Conservation (phyloP, 495 filamentous ascomycete species). For the Ascodesmis nigricans region DNA sequence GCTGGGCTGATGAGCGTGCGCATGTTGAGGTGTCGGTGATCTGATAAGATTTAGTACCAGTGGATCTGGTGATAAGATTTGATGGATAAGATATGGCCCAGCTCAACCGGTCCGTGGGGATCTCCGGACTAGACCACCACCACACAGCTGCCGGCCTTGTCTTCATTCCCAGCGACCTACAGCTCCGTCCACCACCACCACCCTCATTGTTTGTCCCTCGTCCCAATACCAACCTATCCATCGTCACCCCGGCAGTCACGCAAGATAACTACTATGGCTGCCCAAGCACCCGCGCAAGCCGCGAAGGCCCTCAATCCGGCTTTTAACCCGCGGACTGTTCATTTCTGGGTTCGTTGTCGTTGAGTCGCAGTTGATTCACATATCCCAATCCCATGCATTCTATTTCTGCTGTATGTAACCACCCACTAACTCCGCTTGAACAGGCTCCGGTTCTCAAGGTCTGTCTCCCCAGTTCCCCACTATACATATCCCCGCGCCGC, state of each 20-base stretch:
- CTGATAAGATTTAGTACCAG: not conserved
- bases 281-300: slow-evolving; percentile 11
- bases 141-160: too few species aligned
- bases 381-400: not conserved
- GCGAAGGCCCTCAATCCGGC: slow-evolving; percentile 20
- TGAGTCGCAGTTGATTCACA: not conserved
- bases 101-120: not conserved
- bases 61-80: not conserved
- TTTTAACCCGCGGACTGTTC: slow-evolving; percentile 55
- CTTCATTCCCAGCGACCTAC: slow-evolving; percentile 9
- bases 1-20: not conserved
- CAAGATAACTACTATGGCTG: too few species aligned
- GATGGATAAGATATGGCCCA: not conserved
- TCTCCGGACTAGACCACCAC: too few species aligned
- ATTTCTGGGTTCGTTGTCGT: slow-evolving; percentile 60
- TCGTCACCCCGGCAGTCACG: too few species aligned
- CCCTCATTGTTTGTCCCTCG: slow-evolving; percentile 6
- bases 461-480: slow-evolving; percentile 14
- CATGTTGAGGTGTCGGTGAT: not conserved
- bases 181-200: slow-evolving; percentile 4
- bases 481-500: too few species aligned
- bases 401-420: slow-evolving; percentile 4
- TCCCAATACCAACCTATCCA: slow-evolving; percentile 5
- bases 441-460: slow-evolving; percentile 91
- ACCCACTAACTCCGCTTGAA: too few species aligned